Base-by-base conservation (phyloP, 1,284 basidiomycete species). In the Ganoderma resinaceum region DNA sequence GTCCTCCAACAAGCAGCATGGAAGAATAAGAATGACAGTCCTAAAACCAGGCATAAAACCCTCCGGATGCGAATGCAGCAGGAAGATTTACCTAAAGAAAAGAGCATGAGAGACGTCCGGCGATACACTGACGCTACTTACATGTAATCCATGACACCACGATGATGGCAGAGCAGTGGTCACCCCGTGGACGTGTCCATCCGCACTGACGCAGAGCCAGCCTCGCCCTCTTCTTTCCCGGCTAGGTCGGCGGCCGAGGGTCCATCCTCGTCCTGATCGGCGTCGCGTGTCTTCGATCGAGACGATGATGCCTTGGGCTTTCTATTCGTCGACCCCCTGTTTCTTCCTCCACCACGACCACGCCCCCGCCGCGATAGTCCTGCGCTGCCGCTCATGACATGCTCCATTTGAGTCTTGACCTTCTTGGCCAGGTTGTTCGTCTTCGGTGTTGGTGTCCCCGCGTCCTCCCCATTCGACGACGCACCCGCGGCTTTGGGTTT, bases 401-500 rank as follows among this genome's bases (percentile, higher is more conserved):
- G 70, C 31, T 69, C 65, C 68, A 71, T 70, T 43, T 70, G 72
- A 12, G 62, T 66, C 55, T 71, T 61, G 20, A 68, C 72, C 70
- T 71, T 73, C 62, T 70, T 70, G 23, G 67, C 70, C 7, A 61
- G 43, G 37, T 63, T 68, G 61, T 62, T 70, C 49, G 64, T 55
- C 43, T 70, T 72, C 57, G 65, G 63, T 33, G 60, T 49, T 42
- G 65, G 55, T 29, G 52, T 53, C 42, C 38, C 52, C 20, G 65
- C 16, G 3, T 20, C 58, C 18, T 52, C 53, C n/a, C 40, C 58
- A 3, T 65, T 66, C 12, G 69, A 42, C 55, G 49, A 53, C 12
- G 63, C 52, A 16, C 67, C 63, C 9, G 53, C 60, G 20, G 68
- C 65, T 72, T 86, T 88, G 2, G 83, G 82, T 61, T 80, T 80